These are phyloP conservation scores for Plasmodium fragile DNA, from an alignment of 169 alveolate species.

Conservation along the genomic window DNA sequence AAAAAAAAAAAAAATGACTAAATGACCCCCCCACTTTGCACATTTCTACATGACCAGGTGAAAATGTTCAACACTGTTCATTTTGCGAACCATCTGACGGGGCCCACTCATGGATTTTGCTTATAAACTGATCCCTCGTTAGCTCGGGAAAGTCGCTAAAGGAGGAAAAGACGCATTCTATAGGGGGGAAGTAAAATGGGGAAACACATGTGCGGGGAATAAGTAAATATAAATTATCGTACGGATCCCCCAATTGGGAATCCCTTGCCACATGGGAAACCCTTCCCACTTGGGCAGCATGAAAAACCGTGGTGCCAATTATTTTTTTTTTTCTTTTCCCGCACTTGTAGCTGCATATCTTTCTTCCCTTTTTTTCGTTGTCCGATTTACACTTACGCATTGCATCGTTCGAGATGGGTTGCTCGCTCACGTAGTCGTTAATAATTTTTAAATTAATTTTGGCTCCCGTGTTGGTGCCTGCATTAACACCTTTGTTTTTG, in stretches of 20 bases:
- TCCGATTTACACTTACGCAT: conserved; percentile 26
- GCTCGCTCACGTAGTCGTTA: conserved; percentile 52
- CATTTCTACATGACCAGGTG: background rate
- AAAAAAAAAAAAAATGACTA: conserved; percentile 1
- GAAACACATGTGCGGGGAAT: background rate
- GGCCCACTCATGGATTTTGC: conserved; percentile 74
- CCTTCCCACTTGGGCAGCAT: background rate
- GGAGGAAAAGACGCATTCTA: conserved; percentile 72
- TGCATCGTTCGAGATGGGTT: conserved; percentile 65
- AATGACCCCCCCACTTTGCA: background rate
- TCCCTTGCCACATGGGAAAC: background rate
- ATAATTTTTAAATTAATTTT: conserved; percentile 63
- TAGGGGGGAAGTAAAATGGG: background rate
- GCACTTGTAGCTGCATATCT: background rate
- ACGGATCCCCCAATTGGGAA: background rate
- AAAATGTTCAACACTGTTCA: background rate
- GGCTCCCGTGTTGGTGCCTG: background rate
- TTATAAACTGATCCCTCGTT: conserved; percentile 58
- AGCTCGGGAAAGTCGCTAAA: conserved; percentile 52
- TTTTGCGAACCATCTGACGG: conserved; percentile 68
- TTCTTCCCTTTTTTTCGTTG: conserved; percentile 19
- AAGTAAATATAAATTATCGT: background rate
- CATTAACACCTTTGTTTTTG: conserved; percentile 24
- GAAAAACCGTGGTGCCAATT: too few relatives aligned
- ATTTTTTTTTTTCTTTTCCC: background rate